Conservation (phyloP, 2,329 filamentous ascomycete species). For the Sclerotinia borealis region DNA sequence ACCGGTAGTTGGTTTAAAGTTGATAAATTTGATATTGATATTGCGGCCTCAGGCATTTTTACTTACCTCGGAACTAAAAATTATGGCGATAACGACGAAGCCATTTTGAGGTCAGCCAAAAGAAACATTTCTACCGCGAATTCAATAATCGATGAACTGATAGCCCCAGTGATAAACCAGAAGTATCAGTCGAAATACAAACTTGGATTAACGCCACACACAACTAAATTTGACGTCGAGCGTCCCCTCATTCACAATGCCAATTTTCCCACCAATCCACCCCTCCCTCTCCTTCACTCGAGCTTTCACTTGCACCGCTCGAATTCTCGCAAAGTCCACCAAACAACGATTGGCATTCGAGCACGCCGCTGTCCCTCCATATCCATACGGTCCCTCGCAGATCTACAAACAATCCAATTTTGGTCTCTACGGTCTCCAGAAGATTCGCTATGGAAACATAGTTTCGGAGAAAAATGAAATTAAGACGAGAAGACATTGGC, state of each 20-base stretch:
- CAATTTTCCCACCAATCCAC: slow-evolving; percentile 22
- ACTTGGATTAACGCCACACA: neutral
- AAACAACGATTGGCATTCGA: slow-evolving; percentile 32
- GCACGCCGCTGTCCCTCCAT: slow-evolving; percentile 45
- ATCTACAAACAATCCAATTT: slow-evolving; percentile 76
- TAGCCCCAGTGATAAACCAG: neutral
- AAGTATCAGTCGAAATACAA: neutral
- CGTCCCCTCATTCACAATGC: slow-evolving; percentile 17
- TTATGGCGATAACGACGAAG: neutral
- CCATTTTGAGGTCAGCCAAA: neutral
- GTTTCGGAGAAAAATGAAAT: slow-evolving; percentile 61
- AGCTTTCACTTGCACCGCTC: slow-evolving; percentile 31
- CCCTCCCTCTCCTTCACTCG: slow-evolving; percentile 29
- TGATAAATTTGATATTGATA: neutral
- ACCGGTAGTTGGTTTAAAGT: neutral
- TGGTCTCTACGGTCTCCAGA: slow-evolving; percentile 63
- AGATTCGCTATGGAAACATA: slow-evolving; percentile 75
- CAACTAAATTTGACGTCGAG: neutral
- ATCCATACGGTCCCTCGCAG: slow-evolving; percentile 65
- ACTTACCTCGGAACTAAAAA: neutral
- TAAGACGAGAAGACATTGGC: slow-evolving; percentile 69
- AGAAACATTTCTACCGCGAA: neutral
- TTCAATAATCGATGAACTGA: neutral
- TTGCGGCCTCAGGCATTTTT: neutral
- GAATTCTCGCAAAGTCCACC: slow-evolving; percentile 31